Percentiles rank a stretch among this genome's conserved stretches.
These are phyloP conservation scores for Malassezia vespertilionis DNA, from an alignment of 1,284 basidiomycete species.

Conservation along the genomic window DNA sequence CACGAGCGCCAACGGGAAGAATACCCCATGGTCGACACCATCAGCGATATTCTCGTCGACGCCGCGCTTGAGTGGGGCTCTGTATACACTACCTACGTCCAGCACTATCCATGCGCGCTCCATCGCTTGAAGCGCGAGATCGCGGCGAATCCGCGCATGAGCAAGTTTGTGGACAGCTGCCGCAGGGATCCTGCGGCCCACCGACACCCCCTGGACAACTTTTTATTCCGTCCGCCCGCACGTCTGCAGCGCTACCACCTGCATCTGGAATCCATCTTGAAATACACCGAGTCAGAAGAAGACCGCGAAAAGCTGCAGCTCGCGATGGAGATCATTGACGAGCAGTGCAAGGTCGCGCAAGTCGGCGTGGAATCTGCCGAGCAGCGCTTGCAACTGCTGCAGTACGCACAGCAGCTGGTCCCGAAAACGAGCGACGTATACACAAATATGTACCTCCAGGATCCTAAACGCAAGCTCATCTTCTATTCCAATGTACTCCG, in stretches of 20 bases:
- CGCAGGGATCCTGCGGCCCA: conserved; percentile 60
- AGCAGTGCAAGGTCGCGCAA: conserved; percentile 41
- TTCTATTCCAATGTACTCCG: conserved; percentile 35
- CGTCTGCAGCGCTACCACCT: conserved; percentile 83
- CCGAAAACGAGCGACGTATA: conserved; percentile 31
- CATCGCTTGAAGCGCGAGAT: conserved; percentile 72
- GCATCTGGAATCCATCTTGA: conserved; percentile 69
- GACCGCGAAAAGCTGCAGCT: conserved; percentile 30
- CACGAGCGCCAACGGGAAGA: conserved; percentile 79
- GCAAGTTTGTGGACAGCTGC: conserved; percentile 65
- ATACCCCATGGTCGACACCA: conserved; percentile 65
- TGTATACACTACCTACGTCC: conserved; percentile 75
- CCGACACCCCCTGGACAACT: conserved; percentile 73
- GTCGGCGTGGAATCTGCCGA: conserved; percentile 36
- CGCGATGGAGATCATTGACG: conserved; percentile 39
- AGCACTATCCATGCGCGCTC: conserved; percentile 73
- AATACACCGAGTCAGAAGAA: conserved; percentile 33
- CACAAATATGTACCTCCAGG: conserved; percentile 33
- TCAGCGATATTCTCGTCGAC: conserved; percentile 81
- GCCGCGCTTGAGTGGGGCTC: conserved; percentile 77
- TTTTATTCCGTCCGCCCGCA: conserved; percentile 72
- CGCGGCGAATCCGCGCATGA: conserved; percentile 68
- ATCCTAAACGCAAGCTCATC: conserved; percentile 34
- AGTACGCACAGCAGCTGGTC: conserved; percentile 31
- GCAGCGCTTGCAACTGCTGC: conserved; percentile 36